Conservation (phyloP, 2,329 filamentous ascomycete genomes). For the Paracamarosporium sp. region DNA sequence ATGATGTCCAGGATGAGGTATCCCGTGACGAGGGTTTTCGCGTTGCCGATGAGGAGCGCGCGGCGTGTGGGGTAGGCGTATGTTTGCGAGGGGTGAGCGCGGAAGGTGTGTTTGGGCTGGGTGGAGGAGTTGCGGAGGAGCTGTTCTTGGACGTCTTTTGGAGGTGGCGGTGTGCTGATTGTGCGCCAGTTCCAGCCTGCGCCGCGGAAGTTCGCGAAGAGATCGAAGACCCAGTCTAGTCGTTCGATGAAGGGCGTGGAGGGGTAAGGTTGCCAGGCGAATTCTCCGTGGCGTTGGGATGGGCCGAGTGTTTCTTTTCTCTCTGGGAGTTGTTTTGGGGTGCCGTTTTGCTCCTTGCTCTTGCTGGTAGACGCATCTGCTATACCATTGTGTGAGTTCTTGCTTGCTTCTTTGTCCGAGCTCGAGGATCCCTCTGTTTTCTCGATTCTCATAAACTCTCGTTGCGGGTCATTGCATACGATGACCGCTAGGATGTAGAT, state of each 20-base stretch:
- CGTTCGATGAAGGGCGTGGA: conserved; percentile 55
- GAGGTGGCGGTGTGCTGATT: conserved; percentile 54
- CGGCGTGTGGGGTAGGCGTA: conserved; percentile 42
- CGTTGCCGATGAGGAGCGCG: conserved; percentile 42
- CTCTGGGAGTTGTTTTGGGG: neutral
- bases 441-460: conserved; percentile 64
- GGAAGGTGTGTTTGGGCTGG: conserved; percentile 27
- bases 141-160: conserved; percentile 48
- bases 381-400: neutral
- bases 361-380: neutral
- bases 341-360: conserved; percentile 9
- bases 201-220: conserved; percentile 65
- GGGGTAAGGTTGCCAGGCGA: conserved; percentile 64
- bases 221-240: conserved; percentile 64
- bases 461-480: conserved; percentile 62
- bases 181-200: conserved; percentile 67
- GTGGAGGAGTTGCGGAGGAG: conserved; percentile 37
- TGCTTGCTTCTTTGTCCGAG: neutral
- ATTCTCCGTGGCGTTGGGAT: conserved; percentile 40
- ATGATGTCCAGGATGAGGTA: conserved; percentile 75
- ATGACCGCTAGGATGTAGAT: conserved; percentile 62
- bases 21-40: conserved; percentile 55
- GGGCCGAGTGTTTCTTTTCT: conserved; percentile 31
- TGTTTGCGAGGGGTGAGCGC: conserved; percentile 42
- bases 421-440: conserved; percentile 39